phyloP scores from a whole-genome alignment of 1,284 basidiomycete species.

The Phlebopus sp. region DNA sequence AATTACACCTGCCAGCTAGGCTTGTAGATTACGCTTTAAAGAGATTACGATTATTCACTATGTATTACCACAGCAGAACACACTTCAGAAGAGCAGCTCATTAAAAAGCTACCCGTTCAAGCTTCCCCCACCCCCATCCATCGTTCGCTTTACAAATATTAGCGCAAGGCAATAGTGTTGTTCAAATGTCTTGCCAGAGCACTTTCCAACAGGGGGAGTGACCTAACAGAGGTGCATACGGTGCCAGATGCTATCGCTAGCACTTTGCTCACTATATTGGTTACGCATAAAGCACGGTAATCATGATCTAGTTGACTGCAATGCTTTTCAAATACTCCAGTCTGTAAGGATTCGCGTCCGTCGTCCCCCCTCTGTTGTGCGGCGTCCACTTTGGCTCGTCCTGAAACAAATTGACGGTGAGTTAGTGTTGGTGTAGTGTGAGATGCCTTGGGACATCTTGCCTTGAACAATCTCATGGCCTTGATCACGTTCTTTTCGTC shows the following conservation, averaged over 20 bases:
- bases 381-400: constrained; percentile 88
- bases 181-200: too few species aligned
- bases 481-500: constrained; percentile 68
- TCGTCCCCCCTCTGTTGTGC: constrained; percentile 58
- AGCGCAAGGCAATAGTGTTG: too few species aligned
- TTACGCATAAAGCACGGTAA: neutral
- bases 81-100: too few species aligned
- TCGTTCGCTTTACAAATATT: too few species aligned
- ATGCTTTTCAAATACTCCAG: constrained; percentile 55
- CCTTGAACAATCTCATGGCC: constrained; percentile 79
- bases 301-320: constrained; percentile 27
- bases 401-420: constrained; percentile 37
- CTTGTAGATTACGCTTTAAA: too few species aligned
- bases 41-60: constrained; percentile 14
- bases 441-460: constrained; percentile 22
- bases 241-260: too few species aligned
- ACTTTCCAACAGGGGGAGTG: too few species aligned
- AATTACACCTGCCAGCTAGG: constrained; percentile 5
- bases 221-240: too few species aligned
- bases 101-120: too few species aligned
- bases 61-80: neutral
- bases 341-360: constrained; percentile 66
- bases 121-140: too few species aligned
- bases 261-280: too few species aligned
- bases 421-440: neutral